Conservation (phyloP, 78 protist genomes). For the Tieghemostelium lacteum region DNA sequence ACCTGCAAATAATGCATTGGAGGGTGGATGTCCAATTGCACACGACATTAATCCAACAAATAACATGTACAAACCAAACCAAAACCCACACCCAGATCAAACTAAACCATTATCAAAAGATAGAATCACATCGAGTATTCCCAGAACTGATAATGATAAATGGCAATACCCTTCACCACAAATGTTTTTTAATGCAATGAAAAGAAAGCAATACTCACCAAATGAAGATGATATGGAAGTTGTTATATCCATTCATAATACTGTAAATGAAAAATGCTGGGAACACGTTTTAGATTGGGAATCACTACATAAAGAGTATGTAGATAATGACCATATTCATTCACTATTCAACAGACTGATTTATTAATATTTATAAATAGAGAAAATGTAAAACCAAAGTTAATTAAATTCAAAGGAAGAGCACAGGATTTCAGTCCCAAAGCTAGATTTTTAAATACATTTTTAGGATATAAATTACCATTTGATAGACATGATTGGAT, state of each 20-base stretch:
- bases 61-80: slow-evolving; percentile 76
- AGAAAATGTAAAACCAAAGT: slow-evolving; percentile 53
- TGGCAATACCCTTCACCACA: slow-evolving; percentile 90
- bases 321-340: not conserved
- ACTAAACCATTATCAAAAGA: slow-evolving; percentile 46
- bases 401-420: slow-evolving; percentile 83
- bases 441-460: slow-evolving; percentile 76
- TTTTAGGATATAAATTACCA: slow-evolving; percentile 85
- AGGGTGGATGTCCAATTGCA: slow-evolving; percentile 77
- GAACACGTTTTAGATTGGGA: slow-evolving; percentile 86
- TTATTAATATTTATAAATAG: not conserved
- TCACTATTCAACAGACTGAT: too few species aligned
- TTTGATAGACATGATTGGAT: slow-evolving; percentile 94
- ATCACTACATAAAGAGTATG: slow-evolving; percentile 49
- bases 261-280: slow-evolving; percentile 89
- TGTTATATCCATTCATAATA: slow-evolving; percentile 88
- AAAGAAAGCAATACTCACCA: slow-evolving; percentile 84
- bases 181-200: slow-evolving; percentile 89
- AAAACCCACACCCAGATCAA: slow-evolving; percentile 81
- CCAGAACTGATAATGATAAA: slow-evolving; percentile 72
- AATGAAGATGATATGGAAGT: slow-evolving; percentile 83
- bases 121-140: slow-evolving; percentile 75
- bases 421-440: slow-evolving; percentile 87
- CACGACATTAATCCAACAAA: slow-evolving; percentile 79
- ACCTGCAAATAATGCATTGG: slow-evolving; percentile 28